Evolutionary conservation across 352 stramenopile genomes (phyloP).

Genomic region (Saprolegnia parasitica): DNA sequence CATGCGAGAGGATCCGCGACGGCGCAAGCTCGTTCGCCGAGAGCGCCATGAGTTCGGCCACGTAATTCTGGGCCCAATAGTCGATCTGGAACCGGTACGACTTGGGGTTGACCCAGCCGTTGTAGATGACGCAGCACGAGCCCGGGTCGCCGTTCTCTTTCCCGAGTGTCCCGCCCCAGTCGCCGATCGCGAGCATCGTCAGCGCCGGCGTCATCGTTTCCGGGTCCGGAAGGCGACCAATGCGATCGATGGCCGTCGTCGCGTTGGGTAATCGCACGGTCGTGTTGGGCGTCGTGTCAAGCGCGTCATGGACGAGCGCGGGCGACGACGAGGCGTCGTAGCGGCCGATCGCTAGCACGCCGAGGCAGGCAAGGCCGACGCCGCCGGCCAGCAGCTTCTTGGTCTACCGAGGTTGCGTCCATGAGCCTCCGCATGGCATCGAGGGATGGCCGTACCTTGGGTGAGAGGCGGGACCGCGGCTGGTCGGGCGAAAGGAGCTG

Average conservation of each 20-base stretch:
- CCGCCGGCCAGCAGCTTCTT: slow-evolving; percentile 1
- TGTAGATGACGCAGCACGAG: slow-evolving; percentile 87
- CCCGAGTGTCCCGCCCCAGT: slow-evolving; percentile 66
- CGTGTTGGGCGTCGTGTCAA: slow-evolving; percentile 18
- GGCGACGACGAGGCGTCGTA: not conserved
- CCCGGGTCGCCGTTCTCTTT: slow-evolving; percentile 74
- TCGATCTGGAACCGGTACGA: slow-evolving; percentile 37
- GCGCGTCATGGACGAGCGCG: not conserved
- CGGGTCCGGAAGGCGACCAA: slow-evolving; percentile 3
- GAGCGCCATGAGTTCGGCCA: slow-evolving; percentile 23
- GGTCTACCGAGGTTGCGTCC: not conserved
- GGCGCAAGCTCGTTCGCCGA: slow-evolving; percentile 16
- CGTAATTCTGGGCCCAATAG: slow-evolving; percentile 22
- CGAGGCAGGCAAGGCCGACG: not conserved
- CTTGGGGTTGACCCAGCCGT: slow-evolving; percentile 33
- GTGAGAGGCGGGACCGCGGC: not conserved
- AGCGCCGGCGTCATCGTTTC: slow-evolving; percentile 37
- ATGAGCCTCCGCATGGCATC: not conserved
- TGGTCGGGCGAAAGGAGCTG: slow-evolving; percentile 1
- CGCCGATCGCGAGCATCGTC: slow-evolving; percentile 81
- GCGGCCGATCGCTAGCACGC: not conserved
- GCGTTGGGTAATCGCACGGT: not conserved
- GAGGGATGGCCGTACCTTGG: not conserved
- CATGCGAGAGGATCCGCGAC: slow-evolving; percentile 14
- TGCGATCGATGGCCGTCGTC: not conserved